Percentiles rank a stretch among this genome's conserved stretches.
These are phyloP conservation scores for Phytophthora sojae DNA, from an alignment of 352 stramenopile genomes.

Conservation along the genomic window DNA sequence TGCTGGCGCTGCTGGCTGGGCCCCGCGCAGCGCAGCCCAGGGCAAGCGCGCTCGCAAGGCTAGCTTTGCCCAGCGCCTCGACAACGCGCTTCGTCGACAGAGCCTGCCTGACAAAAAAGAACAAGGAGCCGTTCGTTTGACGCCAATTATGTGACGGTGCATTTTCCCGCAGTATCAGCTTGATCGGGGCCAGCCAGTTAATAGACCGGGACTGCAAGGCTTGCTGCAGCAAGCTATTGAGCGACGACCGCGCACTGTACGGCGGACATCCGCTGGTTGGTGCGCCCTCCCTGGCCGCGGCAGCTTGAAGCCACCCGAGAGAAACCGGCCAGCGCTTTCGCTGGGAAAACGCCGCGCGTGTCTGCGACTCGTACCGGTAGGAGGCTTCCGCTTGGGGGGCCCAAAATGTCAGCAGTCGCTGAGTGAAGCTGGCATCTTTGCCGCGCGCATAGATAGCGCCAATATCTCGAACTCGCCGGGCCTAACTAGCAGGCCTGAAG, in stretches of 20 bases:
- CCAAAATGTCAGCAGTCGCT: constrained; percentile 8
- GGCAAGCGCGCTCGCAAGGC: not conserved
- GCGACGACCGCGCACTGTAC: not conserved
- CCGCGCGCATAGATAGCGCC: constrained; percentile 16
- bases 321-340: not conserved
- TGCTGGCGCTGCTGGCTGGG: too few species aligned
- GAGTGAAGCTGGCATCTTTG: constrained; percentile 5
- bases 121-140: not conserved
- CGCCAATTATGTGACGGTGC: constrained; percentile 2
- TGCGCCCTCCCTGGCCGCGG: not conserved
- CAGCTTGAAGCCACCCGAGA: not conserved
- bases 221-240: not conserved
- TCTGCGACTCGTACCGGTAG: constrained; percentile 10
- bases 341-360: constrained; percentile 15
- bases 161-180: not conserved
- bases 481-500: not conserved
- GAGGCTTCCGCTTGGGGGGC: not conserved
- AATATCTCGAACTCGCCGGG: not conserved
- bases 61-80: not conserved
- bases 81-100: not conserved
- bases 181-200: too few species aligned
- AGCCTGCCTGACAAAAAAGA: not conserved
- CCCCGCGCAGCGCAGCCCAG: too few species aligned
- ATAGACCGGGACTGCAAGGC: not conserved
- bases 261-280: not conserved